phyloP scores from a whole-genome alignment of 1,284 basidiomycete species.

The Trichosporon inkin region DNA sequence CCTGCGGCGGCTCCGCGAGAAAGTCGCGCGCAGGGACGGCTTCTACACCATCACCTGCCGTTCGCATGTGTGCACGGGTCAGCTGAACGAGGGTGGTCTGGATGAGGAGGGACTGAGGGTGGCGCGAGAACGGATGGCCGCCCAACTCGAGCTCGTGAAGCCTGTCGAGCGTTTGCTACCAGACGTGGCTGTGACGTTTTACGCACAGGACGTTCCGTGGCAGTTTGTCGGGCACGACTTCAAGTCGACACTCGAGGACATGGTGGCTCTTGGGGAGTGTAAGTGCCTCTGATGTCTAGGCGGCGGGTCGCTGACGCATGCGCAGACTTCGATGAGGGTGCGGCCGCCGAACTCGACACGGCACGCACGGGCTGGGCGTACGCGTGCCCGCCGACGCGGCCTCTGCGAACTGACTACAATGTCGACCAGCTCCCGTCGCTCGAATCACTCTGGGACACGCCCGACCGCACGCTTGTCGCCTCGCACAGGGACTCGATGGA shows the following conservation, averaged over 20 bases:
- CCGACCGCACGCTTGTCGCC: constrained; percentile 41
- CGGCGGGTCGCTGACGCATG: neutral
- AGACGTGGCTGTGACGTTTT: constrained; percentile 39
- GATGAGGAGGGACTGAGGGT: constrained; percentile 34
- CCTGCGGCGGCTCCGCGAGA: constrained; percentile 24
- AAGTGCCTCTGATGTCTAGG: constrained; percentile 12
- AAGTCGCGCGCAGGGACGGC: constrained; percentile 30
- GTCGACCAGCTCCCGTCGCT: constrained; percentile 28
- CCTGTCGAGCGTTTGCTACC: constrained; percentile 35
- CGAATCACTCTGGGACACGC: constrained; percentile 31
- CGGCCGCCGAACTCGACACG: constrained; percentile 36
- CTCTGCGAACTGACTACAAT: constrained; percentile 35
- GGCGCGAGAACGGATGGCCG: constrained; percentile 31
- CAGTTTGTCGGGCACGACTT: constrained; percentile 47
- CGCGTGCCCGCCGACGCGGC: constrained; percentile 43
- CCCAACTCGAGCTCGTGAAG: constrained; percentile 36
- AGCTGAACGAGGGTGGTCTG: constrained; percentile 30
- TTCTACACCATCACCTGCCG: constrained; percentile 44
- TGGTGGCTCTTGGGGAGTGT: constrained; percentile 43
- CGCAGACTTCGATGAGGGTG: constrained; percentile 31
- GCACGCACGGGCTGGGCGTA: constrained; percentile 46
- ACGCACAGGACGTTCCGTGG: constrained; percentile 45
- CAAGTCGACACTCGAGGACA: constrained; percentile 36
- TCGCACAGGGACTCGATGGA: constrained; percentile 56
- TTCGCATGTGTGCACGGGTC: constrained; percentile 24